phyloP scores from a whole-genome alignment of 805 yeast genomes.

The Ogataea dorogensis region DNA sequence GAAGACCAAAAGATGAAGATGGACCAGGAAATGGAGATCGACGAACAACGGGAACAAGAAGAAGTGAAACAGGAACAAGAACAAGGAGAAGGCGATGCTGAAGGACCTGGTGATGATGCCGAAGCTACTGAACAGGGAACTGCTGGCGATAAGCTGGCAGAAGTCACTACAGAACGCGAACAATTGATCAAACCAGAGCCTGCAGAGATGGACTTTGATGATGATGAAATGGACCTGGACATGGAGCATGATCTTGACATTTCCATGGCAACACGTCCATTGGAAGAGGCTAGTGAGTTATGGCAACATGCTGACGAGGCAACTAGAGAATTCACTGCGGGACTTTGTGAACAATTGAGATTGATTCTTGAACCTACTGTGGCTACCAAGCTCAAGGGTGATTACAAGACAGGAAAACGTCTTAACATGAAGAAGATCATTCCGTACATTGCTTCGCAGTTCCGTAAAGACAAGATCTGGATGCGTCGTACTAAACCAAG shows the following conservation, averaged over 20 bases:
- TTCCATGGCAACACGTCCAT: slow-evolving; percentile 25
- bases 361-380: slow-evolving; percentile 92
- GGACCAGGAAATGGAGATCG: slow-evolving; percentile 79
- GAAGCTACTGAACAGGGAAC: slow-evolving; percentile 30
- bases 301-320: slow-evolving; percentile 84
- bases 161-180: slow-evolving; percentile 8
- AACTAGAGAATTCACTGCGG: slow-evolving; percentile 85
- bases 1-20: slow-evolving; percentile 74
- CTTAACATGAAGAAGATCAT: slow-evolving; percentile 96
- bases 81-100: slow-evolving; percentile 29
- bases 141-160: slow-evolving; percentile 7
- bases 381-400: slow-evolving; percentile 94
- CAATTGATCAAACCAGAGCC: slow-evolving; percentile 38
- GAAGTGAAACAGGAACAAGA: slow-evolving; percentile 35
- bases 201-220: slow-evolving; percentile 39
- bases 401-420: slow-evolving; percentile 95
- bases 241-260: slow-evolving; percentile 1
- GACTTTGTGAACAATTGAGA: slow-evolving; percentile 88
- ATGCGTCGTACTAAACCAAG: slow-evolving; percentile 95
- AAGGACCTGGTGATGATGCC: slow-evolving; percentile 26
- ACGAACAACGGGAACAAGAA: slow-evolving; percentile 65
- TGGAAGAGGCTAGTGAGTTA: slow-evolving; percentile 65
- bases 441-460: slow-evolving; percentile 96
- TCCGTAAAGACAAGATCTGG: slow-evolving; percentile 98
- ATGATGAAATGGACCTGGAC: slow-evolving; percentile 31